Evolutionary conservation across 2,329 filamentous ascomycete species (phyloP), one percentile per base, ranked within the genome.

Genomic region (Penicillium sp.): DNA sequence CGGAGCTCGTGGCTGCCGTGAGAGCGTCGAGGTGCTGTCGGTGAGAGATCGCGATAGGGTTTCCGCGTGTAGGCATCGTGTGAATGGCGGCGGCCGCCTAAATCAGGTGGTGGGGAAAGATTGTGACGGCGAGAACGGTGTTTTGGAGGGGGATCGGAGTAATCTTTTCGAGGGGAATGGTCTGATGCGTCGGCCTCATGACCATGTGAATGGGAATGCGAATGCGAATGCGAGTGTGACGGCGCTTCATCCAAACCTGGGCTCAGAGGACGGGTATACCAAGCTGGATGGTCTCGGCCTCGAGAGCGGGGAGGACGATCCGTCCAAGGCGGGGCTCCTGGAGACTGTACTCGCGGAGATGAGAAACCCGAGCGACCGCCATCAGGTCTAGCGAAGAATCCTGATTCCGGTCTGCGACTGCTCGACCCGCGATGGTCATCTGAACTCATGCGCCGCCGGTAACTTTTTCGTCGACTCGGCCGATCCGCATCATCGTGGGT

Each of bases 61-160:
- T 67, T 69, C 22, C 73, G 70, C 3, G 61, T 68, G 49, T 75
- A 76, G 6, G 74, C 69, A 49, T 78, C 76, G 48, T 78, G 76
- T 3, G 74, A 77, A 62, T 76, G 76, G 5, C 74, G 73, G 26
- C 75, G 72, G 4, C 70, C 64, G 25, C 70, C 64, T 19, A 64
- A 60, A 14, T 64, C 38, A 4, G 65, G 61, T 4, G 66, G 66
- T 1, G 73, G 73, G 11, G 74, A 74, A 1, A 77, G 59, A 55
- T 75, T 68, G 4, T 66, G 65, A 14, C 63, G 67, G 16, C 52
- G 61, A 19, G 63, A 57, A 25, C 67, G 65, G 46, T 66, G 62
- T n/a, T 52, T 60, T 6, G 67, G 43, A 7, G 35, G 52, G 4
- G 62, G 51, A 30, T 65, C 55, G 13, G 22, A 14, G 30, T 37